These are phyloP conservation scores for Pythium scleroteichum DNA, from an alignment of 352 stramenopile species.

Conservation along the genomic window DNA sequence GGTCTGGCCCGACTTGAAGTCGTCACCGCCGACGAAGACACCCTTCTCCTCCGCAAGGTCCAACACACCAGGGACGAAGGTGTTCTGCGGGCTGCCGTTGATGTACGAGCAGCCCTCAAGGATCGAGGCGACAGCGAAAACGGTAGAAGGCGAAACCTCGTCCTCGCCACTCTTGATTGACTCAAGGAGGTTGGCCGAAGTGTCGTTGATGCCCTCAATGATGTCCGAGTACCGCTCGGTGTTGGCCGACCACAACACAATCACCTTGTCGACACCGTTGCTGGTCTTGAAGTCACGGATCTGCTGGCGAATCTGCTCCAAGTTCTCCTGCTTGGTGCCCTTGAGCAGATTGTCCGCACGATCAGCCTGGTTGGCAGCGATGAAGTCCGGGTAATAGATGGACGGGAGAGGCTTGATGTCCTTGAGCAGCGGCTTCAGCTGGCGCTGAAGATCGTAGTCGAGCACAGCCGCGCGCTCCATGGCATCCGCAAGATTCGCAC, in stretches of 20 bases:
- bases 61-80: slow-evolving; percentile 97
- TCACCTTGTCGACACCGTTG: slow-evolving; percentile 97
- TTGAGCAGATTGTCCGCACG: slow-evolving; percentile 97
- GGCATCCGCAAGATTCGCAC: slow-evolving; percentile 94
- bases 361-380: slow-evolving; percentile 98
- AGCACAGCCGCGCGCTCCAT: slow-evolving; percentile 97
- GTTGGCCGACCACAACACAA: slow-evolving; percentile 99
- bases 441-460: slow-evolving; percentile 96
- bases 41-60: slow-evolving; percentile 94
- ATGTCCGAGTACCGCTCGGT: slow-evolving; percentile 99
- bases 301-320: slow-evolving; percentile 91
- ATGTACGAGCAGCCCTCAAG: slow-evolving; percentile 99
- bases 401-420: slow-evolving; percentile 96
- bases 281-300: slow-evolving; percentile 97
- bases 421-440: slow-evolving; percentile 97
- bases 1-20: slow-evolving; percentile 99
- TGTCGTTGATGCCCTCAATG: slow-evolving; percentile 98
- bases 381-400: slow-evolving; percentile 99
- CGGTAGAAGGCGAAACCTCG: slow-evolving; percentile 96
- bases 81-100: slow-evolving; percentile 99
- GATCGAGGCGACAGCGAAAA: slow-evolving; percentile 98
- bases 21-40: slow-evolving; percentile 97
- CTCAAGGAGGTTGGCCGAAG: slow-evolving; percentile 95
- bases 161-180: slow-evolving; percentile 95
- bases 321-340: slow-evolving; percentile 96